phyloP scores from a whole-genome alignment of 2,329 filamentous ascomycete species.

The Pseudogymnoascus sp. region DNA sequence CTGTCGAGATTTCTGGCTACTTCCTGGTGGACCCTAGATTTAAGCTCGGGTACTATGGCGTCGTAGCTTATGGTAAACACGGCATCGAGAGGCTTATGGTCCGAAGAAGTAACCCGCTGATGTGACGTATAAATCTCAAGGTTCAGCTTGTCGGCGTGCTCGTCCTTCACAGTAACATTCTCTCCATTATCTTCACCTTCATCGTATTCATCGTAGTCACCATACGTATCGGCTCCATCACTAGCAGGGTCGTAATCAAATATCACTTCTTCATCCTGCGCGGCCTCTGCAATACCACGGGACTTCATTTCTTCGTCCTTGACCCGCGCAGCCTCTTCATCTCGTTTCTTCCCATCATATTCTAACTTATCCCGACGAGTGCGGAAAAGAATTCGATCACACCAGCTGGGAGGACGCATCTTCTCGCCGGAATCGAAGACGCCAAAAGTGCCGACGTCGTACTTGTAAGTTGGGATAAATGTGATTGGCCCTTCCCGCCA shows the following conservation, averaged over 20 bases:
- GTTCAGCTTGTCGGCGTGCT: slow-evolving; percentile 45
- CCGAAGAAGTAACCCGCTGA: slow-evolving; percentile 82
- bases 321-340: slow-evolving; percentile 58
- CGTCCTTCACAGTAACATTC: slow-evolving; percentile 49
- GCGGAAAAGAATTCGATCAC: slow-evolving; percentile 83
- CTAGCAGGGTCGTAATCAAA: slow-evolving; percentile 86
- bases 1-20: slow-evolving; percentile 83
- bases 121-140: slow-evolving; percentile 73
- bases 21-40: slow-evolving; percentile 75
- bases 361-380: slow-evolving; percentile 62
- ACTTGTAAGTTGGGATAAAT: slow-evolving; percentile 95
- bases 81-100: slow-evolving; percentile 86
- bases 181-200: slow-evolving; percentile 34
- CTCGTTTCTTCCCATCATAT: slow-evolving; percentile 54
- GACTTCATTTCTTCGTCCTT: slow-evolving; percentile 81
- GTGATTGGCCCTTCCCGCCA: slow-evolving; percentile 84
- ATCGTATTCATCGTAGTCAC: slow-evolving; percentile 41
- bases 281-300: slow-evolving; percentile 63
- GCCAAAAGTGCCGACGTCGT: slow-evolving; percentile 87
- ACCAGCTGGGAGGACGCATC: slow-evolving; percentile 88
- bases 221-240: slow-evolving; percentile 50
- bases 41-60: slow-evolving; percentile 75
- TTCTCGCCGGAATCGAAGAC: slow-evolving; percentile 96
- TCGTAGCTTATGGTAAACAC: slow-evolving; percentile 81
- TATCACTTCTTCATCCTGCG: slow-evolving; percentile 71